Evolutionary conservation across 148 eudicot genomes (phyloP), one percentile per base, ranked within the genome.

Genomic region (Fagopyrum esculentum): DNA sequence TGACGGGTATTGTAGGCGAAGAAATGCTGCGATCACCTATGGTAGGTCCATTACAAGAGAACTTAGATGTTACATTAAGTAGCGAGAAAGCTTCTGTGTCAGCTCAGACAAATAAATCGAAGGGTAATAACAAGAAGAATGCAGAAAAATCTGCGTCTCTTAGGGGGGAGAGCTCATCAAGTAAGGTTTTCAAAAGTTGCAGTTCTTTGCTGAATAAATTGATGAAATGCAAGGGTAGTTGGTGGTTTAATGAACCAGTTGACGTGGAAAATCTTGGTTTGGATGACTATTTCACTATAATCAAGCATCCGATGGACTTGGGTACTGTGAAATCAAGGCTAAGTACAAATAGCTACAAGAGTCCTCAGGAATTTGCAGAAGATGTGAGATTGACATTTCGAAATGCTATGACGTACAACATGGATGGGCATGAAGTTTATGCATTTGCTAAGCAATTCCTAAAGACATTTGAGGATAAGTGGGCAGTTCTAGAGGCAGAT

Each of bases 381-480:
- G 70, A 64, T 40, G 70, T 64, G 70, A 64, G 70, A 40, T 17
- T 64, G 45, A 64, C 98, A 0, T 92, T 95, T 78, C 85, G 74
- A 12, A 95, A 95, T 82, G 97, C 99, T 70, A 90, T 92, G 96
- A 86, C 89, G 1, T 95, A 95, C 81, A 95, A 95, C 78, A 89
- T 91, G 9, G 83, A 84, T 83, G 99, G 94, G 77, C 92, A 95
- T 80, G 97, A 95, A 85, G 97, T 95, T 50, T 54, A 92, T 79
- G 74, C 83, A 43, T 92, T 90, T 93, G 99, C 99, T 0, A 92
- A 90, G 61, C 86, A 80, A 79, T 78, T 95, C 52, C 80, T 77
- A 1, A 90, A 88, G 73, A 59, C 90, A 0, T 92, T 95, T 76
- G 97, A 95, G 85, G 97, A 90, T 16, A 92, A 90, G 80, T 95